Conservation (phyloP, 2,329 filamentous ascomycete genomes). For the Aureobasidium sp. region DNA sequence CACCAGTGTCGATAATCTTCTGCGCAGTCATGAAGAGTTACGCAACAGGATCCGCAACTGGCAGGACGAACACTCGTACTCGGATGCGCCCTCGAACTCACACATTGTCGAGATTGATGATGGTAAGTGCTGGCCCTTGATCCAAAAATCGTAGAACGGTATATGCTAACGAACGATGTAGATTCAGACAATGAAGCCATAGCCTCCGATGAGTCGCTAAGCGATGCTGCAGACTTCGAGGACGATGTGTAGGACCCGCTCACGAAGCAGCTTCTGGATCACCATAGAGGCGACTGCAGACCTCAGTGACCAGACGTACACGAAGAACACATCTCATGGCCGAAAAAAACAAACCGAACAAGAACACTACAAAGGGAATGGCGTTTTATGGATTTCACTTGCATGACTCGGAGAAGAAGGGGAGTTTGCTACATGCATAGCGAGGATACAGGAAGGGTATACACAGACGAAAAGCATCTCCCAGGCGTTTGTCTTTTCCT, state of each 20-base stretch:
- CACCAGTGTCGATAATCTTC: not conserved
- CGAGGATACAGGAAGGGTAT: not conserved
- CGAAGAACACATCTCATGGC: not conserved
- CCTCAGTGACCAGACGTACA: not conserved
- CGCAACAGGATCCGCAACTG: not conserved
- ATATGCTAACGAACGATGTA: not conserved
- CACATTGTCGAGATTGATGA: not conserved
- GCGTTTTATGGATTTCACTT: not conserved
- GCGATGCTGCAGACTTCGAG: not conserved
- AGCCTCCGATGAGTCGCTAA: not conserved
- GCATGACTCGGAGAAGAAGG: not conserved
- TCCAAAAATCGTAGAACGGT: too few relatives aligned
- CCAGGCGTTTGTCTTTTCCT: not conserved
- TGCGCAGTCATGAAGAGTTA: not conserved
- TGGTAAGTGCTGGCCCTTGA: not conserved
- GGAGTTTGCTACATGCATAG: not conserved
- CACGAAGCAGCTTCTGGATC: not conserved
- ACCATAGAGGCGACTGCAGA: not conserved
- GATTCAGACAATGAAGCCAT: not conserved
- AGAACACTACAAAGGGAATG: not conserved
- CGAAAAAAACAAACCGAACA: not conserved
- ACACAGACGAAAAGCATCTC: not conserved
- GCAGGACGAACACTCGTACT: not conserved
- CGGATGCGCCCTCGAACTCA: not conserved
- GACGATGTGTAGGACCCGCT: not conserved